Percentiles rank a stretch among this genome's conserved stretches.
These are phyloP conservation scores for Cladorrhinum samala DNA, from an alignment of 495 filamentous ascomycete genomes.

Conservation along the genomic window DNA sequence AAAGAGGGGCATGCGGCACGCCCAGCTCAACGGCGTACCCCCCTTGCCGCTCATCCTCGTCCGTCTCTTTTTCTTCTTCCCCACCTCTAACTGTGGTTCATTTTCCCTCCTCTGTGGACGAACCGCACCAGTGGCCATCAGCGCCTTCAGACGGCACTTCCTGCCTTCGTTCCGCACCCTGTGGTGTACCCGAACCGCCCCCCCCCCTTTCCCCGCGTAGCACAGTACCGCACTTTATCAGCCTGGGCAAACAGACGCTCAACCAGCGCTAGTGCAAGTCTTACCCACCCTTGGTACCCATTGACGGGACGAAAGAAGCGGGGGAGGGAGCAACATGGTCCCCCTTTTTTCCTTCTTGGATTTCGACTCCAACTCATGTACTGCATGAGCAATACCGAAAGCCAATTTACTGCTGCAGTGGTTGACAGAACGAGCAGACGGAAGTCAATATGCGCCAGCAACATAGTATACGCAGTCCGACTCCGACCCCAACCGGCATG, in stretches of 20 bases:
- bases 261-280: not conserved
- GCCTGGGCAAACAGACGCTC: not conserved
- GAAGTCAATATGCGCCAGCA: too few species aligned
- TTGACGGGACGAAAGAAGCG: conserved; percentile 2
- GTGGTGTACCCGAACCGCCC: not conserved
- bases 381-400: conserved; percentile 25
- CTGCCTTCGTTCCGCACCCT: conserved; percentile 14
- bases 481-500: conserved; percentile 1
- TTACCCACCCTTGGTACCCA: not conserved
- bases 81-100: not conserved
- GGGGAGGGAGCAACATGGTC: conserved; percentile 3
- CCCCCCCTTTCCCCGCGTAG: not conserved
- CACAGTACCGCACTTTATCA: too few species aligned
- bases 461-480: conserved; percentile 6
- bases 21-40: conserved; percentile 7
- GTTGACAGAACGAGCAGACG: not conserved
- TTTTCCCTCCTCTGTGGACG: not conserved
- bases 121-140: not conserved
- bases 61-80: not conserved
- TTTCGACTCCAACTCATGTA: conserved; percentile 1
- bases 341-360: conserved; percentile 5
- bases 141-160: conserved; percentile 6
- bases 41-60: not conserved
- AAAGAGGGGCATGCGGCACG: conserved; percentile 1
- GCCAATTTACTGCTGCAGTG: conserved; percentile 16